phyloP scores from a whole-genome alignment of 164 flowering plant genomes.

The Akebia trifoliata region DNA sequence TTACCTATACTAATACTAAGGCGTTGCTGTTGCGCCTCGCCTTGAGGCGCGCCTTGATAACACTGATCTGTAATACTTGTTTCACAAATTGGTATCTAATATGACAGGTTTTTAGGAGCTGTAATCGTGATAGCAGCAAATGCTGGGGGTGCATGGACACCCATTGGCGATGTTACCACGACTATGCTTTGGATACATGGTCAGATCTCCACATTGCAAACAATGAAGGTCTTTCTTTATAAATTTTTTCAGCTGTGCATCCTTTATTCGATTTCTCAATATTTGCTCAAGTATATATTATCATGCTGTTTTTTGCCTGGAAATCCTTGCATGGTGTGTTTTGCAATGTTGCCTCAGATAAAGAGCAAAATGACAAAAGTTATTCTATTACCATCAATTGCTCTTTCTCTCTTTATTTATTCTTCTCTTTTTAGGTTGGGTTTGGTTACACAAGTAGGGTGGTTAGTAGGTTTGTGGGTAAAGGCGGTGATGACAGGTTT shows the following conservation, averaged over 20 bases:
- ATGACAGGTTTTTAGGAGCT: conserved; percentile 82
- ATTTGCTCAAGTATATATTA: background rate
- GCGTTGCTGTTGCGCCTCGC: too few species aligned
- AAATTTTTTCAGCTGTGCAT: background rate
- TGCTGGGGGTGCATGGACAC: conserved; percentile 99
- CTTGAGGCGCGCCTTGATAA: too few species aligned
- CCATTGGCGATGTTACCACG: conserved; percentile 97
- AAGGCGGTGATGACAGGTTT: background rate
- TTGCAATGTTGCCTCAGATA: background rate
- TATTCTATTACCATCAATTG: too few species aligned
- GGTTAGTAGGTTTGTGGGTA: background rate
- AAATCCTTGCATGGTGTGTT: background rate
- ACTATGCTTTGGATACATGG: conserved; percentile 99
- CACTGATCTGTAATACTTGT: background rate
- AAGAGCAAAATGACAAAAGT: too few species aligned
- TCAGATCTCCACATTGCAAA: conserved; percentile 84
- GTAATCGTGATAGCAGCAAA: conserved; percentile 97
- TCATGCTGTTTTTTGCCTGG: background rate
- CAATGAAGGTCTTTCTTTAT: conserved; percentile 60
- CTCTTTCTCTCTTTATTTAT: too few species aligned
- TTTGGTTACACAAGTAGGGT: too few species aligned
- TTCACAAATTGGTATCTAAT: conserved; percentile 8
- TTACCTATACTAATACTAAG: too few species aligned
- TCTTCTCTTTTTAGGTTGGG: too few species aligned
- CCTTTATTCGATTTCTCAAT: background rate